Evolutionary conservation across 352 stramenopile genomes (phyloP), one percentile per base, ranked within the genome.

Genomic region (Phytopythium ostracodes): DNA sequence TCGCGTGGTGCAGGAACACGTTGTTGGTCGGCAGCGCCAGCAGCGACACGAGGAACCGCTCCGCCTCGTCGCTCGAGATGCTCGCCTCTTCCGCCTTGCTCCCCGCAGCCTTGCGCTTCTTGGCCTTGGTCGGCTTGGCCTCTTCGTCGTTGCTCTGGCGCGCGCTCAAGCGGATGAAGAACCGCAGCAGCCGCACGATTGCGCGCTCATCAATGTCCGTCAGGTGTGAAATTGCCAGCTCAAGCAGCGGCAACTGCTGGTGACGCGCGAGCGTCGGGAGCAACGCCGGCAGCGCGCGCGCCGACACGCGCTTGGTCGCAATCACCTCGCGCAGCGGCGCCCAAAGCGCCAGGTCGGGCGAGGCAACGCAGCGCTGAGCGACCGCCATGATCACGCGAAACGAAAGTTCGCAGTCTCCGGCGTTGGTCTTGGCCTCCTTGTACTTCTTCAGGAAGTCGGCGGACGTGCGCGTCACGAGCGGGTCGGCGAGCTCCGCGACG

Each of bases 1-100:
- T 86, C 27, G 86, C 86, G 50, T 77, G 79, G 65, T 92, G 86
- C 43, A 94, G 72, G 61, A 94, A 94, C 47, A 92, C 81, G 27
- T 46, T 73, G 63, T 90, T 91, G 33, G 78, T 88, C 2, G 86
- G 81, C 27, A 91, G 60, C 10, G 62, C 67, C 36, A 92, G 60
- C 24, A 92, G 62, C 15, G 79, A 75, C 20, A 89, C 68, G 38
- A 79, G 38, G 35, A 87, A 89, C 14, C 79, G 77, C 59, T 90
- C 77, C 51, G 67, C 76, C 18, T 68, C 60, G 36, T 65, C 55
- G 68, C 42, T 64, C 4, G 35, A 54, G 4, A 59, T 35, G 1
- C 12, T 12, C n/a, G n/a, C n/a, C 47, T 15, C 33, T 25, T 68
- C 57, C 20, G 24, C 1, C 25, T 61, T 65, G 36, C 65, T 68